phyloP scores from a whole-genome alignment of 768 basidiomycete genomes.

The Pulveroboletus sp. region DNA sequence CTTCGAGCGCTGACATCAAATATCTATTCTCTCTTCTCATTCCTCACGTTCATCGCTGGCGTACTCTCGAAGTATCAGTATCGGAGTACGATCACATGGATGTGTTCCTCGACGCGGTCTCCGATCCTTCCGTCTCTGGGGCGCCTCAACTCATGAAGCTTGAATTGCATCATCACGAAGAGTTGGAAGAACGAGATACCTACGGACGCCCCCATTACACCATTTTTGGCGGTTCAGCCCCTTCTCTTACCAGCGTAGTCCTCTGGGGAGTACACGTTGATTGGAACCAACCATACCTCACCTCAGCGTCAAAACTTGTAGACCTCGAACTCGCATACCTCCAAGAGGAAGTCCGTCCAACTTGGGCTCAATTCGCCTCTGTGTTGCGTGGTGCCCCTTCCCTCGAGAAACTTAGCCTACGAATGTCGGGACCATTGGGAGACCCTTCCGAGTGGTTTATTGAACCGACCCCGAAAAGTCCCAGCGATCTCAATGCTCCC shows the following conservation, averaged over 20 bases:
- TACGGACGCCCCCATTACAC: constrained; percentile 34
- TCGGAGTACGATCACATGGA: constrained; percentile 46
- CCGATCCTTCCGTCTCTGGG: constrained; percentile 33
- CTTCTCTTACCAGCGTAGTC: constrained; percentile 43
- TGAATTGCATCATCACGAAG: constrained; percentile 54
- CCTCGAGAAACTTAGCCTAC: constrained; percentile 50
- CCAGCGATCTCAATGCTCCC: constrained; percentile 26
- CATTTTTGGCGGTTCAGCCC: constrained; percentile 51
- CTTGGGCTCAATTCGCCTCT: constrained; percentile 47
- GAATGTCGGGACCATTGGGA: constrained; percentile 53
- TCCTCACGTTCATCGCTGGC: constrained; percentile 56
- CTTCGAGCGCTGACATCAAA: constrained; percentile 21
- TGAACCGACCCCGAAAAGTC: constrained; percentile 13
- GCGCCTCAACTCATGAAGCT: constrained; percentile 55
- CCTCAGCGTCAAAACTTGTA: constrained; percentile 31
- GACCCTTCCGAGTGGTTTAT: constrained; percentile 35
- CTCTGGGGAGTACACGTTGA: constrained; percentile 72
- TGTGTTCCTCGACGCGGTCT: constrained; percentile 39
- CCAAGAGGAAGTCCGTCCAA: constrained; percentile 57
- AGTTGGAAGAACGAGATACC: constrained; percentile 32
- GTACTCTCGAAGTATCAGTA: constrained; percentile 44
- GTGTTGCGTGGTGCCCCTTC: constrained; percentile 53
- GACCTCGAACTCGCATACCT: constrained; percentile 63
- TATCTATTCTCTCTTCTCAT: constrained; percentile 37
- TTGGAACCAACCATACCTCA: constrained; percentile 47